These are phyloP conservation scores for Claviceps lovelessii DNA, from an alignment of 2,329 filamentous ascomycete genomes.

Conservation along the genomic window DNA sequence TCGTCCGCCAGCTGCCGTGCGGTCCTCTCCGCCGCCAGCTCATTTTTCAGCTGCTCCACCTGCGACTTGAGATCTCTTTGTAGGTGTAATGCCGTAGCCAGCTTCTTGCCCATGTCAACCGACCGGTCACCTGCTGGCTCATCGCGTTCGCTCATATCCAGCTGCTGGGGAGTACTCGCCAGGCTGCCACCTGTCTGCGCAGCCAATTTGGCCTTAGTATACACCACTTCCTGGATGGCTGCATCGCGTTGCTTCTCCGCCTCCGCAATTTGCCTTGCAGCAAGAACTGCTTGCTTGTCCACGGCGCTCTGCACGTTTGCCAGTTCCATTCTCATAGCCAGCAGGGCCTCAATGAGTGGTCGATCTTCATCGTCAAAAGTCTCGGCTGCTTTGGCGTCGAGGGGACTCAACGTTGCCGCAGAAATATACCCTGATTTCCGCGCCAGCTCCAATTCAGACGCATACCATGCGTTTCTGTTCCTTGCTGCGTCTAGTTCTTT, in stretches of 20 bases:
- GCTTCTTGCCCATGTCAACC: constrained; percentile 63
- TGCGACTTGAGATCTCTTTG: constrained; percentile 72
- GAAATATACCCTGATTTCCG: constrained; percentile 77
- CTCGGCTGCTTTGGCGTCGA: constrained; percentile 65
- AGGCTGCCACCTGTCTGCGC: constrained; percentile 56
- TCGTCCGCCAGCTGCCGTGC: constrained; percentile 79
- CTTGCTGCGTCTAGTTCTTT: constrained; percentile 78
- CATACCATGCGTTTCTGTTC: constrained; percentile 91
- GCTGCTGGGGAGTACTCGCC: constrained; percentile 42
- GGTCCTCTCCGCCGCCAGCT: constrained; percentile 68
- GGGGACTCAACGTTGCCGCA: constrained; percentile 52
- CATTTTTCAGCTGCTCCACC: constrained; percentile 51
- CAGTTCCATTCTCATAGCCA: constrained; percentile 82
- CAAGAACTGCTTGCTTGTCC: constrained; percentile 71
- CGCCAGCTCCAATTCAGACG: constrained; percentile 83
- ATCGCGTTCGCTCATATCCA: constrained; percentile 40
- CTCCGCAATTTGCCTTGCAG: constrained; percentile 81
- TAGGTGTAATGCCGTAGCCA: constrained; percentile 65
- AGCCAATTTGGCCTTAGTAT: constrained; percentile 83
- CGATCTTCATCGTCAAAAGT: constrained; percentile 84
- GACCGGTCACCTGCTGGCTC: constrained; percentile 42
- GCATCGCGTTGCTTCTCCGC: constrained; percentile 88
- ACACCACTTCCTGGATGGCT: constrained; percentile 88
- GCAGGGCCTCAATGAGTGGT: constrained; percentile 77
- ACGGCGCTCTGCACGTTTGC: constrained; percentile 81